Evolutionary conservation across 2,329 filamentous ascomycete genomes (phyloP).

Genomic region (Calonectria pauciramosa): DNA sequence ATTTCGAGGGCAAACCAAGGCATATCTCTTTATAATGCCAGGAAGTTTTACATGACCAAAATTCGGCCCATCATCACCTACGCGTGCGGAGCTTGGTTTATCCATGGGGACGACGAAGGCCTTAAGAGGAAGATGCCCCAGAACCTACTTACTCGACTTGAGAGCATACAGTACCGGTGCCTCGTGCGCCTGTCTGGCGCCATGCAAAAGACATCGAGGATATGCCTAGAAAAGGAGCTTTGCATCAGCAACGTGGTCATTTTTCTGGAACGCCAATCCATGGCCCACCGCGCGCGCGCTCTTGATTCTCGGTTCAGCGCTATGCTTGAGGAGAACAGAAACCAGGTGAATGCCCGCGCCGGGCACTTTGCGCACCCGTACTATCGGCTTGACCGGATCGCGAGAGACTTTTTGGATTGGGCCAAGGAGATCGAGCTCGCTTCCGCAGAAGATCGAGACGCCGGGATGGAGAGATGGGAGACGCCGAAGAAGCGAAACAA

Average conservation of each 20-base stretch:
- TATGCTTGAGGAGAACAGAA: background rate
- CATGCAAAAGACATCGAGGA: background rate
- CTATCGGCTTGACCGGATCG: background rate
- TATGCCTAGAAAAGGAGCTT: background rate
- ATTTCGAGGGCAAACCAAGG: background rate
- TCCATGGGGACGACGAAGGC: background rate
- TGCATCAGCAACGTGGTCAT: background rate
- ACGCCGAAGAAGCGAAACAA: background rate
- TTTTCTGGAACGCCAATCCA: background rate
- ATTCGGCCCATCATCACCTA: background rate
- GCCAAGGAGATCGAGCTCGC: background rate
- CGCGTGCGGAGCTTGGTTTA: background rate
- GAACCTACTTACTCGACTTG: background rate
- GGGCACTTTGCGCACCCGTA: background rate
- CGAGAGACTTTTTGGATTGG: background rate
- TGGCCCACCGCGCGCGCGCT: background rate
- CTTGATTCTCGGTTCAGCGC: background rate
- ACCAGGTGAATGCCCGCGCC: background rate
- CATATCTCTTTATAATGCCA: background rate
- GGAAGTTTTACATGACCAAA: background rate
- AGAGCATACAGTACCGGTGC: background rate
- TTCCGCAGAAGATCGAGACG: background rate
- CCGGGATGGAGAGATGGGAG: background rate
- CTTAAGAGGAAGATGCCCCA: background rate
- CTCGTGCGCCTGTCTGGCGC: background rate